A percentile compares a stretch with the other conserved stretches of the same genome.
These are phyloP conservation scores for Colletotrichum trifolii DNA, from an alignment of 2,329 filamentous ascomycete species.

Conservation along the genomic window DNA sequence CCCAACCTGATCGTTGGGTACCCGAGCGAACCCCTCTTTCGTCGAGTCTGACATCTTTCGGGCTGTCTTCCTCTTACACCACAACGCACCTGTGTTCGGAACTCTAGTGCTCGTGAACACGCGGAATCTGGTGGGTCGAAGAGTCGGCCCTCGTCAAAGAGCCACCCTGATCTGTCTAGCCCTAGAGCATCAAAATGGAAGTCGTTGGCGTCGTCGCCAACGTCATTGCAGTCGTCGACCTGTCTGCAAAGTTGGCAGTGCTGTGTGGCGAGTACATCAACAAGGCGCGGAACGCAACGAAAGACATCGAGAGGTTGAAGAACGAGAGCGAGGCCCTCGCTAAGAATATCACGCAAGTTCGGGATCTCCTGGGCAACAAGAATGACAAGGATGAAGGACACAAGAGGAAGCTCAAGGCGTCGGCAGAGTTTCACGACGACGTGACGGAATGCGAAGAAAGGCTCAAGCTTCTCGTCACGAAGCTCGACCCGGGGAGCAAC, in stretches of 20 bases:
- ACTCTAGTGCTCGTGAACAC: too few relatives aligned
- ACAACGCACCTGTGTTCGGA: too few relatives aligned
- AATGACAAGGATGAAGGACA: background rate
- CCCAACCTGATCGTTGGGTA: too few relatives aligned
- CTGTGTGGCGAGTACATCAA: conserved; percentile 49
- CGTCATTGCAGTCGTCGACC: conserved; percentile 50
- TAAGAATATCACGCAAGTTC: background rate
- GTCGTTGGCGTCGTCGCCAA: conserved; percentile 48
- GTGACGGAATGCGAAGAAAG: background rate
- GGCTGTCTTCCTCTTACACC: too few relatives aligned
- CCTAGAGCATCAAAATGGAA: conserved; percentile 38
- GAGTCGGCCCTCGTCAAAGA: too few relatives aligned
- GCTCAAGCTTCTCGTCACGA: background rate
- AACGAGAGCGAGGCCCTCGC: conserved; percentile 42
- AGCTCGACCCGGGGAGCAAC: background rate
- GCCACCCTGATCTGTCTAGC: too few relatives aligned
- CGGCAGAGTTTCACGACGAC: background rate
- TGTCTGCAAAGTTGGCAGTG: conserved; percentile 48
- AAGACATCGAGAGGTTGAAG: conserved; percentile 47
- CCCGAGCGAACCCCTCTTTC: too few relatives aligned
- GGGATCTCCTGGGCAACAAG: background rate
- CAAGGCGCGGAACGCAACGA: conserved; percentile 44
- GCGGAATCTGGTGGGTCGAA: too few relatives aligned
- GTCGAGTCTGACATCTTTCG: too few relatives aligned
- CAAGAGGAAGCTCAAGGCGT: background rate